A percentile compares a stretch with the other conserved stretches of the same genome.
Conservation (phyloP, 805 yeast genomes). For the Scheffersomyces ergatensis region DNA sequence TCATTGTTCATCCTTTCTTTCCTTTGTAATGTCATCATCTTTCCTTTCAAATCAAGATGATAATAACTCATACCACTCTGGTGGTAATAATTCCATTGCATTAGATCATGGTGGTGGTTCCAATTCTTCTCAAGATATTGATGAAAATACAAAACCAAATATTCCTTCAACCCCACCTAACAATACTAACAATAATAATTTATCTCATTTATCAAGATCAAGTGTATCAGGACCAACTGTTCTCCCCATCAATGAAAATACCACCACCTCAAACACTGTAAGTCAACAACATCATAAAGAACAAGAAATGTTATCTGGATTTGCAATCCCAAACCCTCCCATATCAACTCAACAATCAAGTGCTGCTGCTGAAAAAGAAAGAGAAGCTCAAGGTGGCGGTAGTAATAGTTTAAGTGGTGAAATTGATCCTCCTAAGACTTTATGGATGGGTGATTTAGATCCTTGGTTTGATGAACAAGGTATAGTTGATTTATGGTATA, state of each 20-base stretch:
- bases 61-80: background rate
- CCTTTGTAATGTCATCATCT: background rate
- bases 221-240: background rate
- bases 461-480: slow-evolving; percentile 73
- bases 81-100: background rate
- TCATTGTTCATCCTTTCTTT: too few species aligned
- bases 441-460: slow-evolving; percentile 89
- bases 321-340: slow-evolving; percentile 42
- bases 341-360: slow-evolving; percentile 35
- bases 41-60: background rate
- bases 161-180: background rate
- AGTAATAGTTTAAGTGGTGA: slow-evolving; percentile 8
- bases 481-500: slow-evolving; percentile 55
- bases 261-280: slow-evolving; percentile 28
- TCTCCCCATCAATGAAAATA: slow-evolving; percentile 6
- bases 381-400: slow-evolving; percentile 1
- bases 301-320: slow-evolving; percentile 37
- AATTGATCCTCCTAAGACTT: slow-evolving; percentile 58
- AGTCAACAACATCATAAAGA: slow-evolving; percentile 43
- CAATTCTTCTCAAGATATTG: background rate
- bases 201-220: background rate
- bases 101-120: background rate
- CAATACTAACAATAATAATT: background rate
- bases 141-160: background rate
- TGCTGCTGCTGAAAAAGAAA: slow-evolving; percentile 19